Percentiles rank a stretch among this genome's conserved stretches.
Conservation (phyloP, 352 stramenopile genomes). For the Phytophthora pistaciae region DNA sequence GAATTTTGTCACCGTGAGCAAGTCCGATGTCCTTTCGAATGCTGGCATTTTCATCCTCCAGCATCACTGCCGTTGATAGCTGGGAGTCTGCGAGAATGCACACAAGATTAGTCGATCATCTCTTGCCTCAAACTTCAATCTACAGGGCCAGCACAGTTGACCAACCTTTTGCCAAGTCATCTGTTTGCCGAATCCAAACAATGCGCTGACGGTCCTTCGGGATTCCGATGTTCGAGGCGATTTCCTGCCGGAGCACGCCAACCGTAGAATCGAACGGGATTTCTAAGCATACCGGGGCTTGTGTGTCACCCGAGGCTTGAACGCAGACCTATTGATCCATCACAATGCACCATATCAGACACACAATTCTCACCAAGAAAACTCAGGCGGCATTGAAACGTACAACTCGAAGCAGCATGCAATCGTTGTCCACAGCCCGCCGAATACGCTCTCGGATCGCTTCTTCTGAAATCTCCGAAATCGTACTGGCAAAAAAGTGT, state of each 20-base stretch:
- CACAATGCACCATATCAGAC: constrained; percentile 11
- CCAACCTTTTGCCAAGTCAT: constrained; percentile 84
- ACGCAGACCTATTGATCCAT: constrained; percentile 69
- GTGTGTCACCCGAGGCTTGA: constrained; percentile 82
- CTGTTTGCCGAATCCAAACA: constrained; percentile 89
- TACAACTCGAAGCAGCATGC: constrained; percentile 88
- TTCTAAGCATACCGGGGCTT: constrained; percentile 83
- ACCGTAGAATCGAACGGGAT: constrained; percentile 85
- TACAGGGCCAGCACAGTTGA: background rate
- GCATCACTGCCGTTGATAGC: constrained; percentile 71
- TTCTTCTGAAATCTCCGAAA: constrained; percentile 87
- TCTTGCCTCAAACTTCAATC: background rate
- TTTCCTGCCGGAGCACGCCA: constrained; percentile 76
- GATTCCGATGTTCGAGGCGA: constrained; percentile 84
- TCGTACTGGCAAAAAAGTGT: constrained; percentile 84
- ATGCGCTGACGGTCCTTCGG: constrained; percentile 86
- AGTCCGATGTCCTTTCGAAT: constrained; percentile 88
- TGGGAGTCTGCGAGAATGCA: constrained; percentile 62
- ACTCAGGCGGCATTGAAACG: constrained; percentile 7
- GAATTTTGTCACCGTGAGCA: constrained; percentile 90
- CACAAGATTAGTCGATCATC: background rate
- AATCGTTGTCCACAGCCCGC: constrained; percentile 87
- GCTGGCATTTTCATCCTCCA: constrained; percentile 71
- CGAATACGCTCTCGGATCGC: constrained; percentile 85
- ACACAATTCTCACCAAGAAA: background rate